Conservation (phyloP, 2,329 filamentous ascomycete genomes). For the Talaromyces sp. region DNA sequence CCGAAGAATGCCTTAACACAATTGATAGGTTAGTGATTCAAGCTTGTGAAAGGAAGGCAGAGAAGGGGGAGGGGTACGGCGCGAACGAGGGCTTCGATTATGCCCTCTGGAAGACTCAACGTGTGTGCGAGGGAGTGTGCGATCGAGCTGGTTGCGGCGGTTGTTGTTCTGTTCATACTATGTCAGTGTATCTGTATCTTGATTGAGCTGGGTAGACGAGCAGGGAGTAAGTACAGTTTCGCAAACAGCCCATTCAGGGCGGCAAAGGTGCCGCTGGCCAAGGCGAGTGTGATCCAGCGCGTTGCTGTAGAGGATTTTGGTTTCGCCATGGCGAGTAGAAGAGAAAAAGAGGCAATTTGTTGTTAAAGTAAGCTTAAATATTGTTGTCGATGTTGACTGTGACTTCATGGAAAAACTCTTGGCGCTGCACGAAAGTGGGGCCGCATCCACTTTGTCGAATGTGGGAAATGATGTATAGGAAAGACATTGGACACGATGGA, state of each 20-base stretch:
- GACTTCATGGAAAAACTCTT: not conserved
- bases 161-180: conserved; percentile 48
- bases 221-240: conserved; percentile 51
- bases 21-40: not conserved
- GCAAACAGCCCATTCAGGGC: conserved; percentile 63
- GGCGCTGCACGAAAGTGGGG: not conserved
- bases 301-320: conserved; percentile 3
- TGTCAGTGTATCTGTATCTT: not conserved
- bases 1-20: conserved; percentile 50
- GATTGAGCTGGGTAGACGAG: not conserved
- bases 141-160: conserved; percentile 50
- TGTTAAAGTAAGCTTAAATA: not conserved
- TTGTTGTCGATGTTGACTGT: too few relatives aligned
- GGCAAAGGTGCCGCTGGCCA: conserved; percentile 57
- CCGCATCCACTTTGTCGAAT: too few relatives aligned
- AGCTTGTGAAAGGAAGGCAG: not conserved
- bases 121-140: conserved; percentile 41
- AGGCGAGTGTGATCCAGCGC: conserved; percentile 50
- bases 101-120: conserved; percentile 35
- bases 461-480: too few relatives aligned
- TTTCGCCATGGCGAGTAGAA: not conserved
- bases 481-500: too few relatives aligned
- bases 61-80: conserved; percentile 38
- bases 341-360: too few relatives aligned
- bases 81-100: conserved; percentile 47